These are phyloP conservation scores for Leccinum proliferum DNA, from an alignment of 1,284 basidiomycete species.

Conservation along the genomic window DNA sequence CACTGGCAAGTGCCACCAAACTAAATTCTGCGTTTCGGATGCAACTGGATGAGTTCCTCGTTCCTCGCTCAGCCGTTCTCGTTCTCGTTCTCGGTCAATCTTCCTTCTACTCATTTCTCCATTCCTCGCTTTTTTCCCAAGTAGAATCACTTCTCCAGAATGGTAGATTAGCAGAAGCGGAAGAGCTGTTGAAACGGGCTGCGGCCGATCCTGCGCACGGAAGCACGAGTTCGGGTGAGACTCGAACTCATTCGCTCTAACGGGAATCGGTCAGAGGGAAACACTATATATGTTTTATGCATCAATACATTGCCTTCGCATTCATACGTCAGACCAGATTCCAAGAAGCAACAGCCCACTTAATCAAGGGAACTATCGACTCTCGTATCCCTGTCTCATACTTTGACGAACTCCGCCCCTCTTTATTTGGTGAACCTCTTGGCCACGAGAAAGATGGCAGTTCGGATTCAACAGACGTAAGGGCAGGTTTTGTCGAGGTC, in stretches of 20 bases:
- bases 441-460: constrained; percentile 14
- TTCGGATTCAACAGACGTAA: constrained; percentile 25
- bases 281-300: constrained; percentile 61
- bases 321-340: constrained; percentile 69
- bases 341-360: constrained; percentile 68
- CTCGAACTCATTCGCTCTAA: constrained; percentile 3
- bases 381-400: constrained; percentile 68
- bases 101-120: constrained; percentile 63
- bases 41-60: constrained; percentile 19
- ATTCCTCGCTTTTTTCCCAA: constrained; percentile 69
- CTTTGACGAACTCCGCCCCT: constrained; percentile 64
- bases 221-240: constrained; percentile 2
- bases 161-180: constrained; percentile 61
- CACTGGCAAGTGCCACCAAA: background rate
- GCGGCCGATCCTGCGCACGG: constrained; percentile 13
- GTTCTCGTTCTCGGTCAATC: constrained; percentile 60
- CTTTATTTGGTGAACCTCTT: constrained; percentile 39
- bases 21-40: background rate
- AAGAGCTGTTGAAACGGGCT: constrained; percentile 48
- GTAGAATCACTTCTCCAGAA: constrained; percentile 63
- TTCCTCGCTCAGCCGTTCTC: constrained; percentile 45
- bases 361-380: constrained; percentile 69
- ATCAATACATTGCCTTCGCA: constrained; percentile 72
- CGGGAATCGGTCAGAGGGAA: constrained; percentile 39
- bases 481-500: constrained; percentile 58